phyloP scores from a whole-genome alignment of 257 asterid species.

The Dorcoceras hygrometricum region DNA sequence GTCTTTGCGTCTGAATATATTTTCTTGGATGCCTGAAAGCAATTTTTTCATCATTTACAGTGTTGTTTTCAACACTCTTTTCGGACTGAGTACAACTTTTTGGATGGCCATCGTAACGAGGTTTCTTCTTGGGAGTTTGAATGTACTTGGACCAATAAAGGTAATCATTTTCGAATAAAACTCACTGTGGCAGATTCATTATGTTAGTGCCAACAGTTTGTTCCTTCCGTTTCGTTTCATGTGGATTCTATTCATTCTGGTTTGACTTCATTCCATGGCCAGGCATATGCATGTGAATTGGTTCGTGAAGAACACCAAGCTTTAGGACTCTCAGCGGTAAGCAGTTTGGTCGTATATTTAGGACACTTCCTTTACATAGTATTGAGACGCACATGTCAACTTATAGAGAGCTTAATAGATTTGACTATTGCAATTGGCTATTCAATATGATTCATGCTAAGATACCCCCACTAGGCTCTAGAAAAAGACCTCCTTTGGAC shows the following conservation, averaged over 20 bases:
- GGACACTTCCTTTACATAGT: background rate
- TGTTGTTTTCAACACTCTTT: conserved; percentile 71
- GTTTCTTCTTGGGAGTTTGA: conserved; percentile 74
- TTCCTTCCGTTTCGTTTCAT: background rate
- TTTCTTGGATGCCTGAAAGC: conserved; percentile 2
- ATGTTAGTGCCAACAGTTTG: background rate
- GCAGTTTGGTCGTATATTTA: conserved; percentile 24
- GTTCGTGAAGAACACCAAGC: conserved; percentile 78
- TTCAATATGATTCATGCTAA: too few species aligned
- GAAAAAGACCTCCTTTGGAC: too few species aligned
- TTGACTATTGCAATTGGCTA: too few species aligned
- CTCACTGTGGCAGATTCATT: background rate
- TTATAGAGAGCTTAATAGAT: too few species aligned
- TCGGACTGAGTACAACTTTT: conserved; percentile 68
- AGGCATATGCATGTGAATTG: conserved; percentile 85
- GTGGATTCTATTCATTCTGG: background rate
- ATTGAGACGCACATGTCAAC: too few species aligned
- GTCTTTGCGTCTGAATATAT: background rate
- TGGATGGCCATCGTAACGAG: conserved; percentile 79
- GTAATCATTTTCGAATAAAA: conserved; percentile 28
- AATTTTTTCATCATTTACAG: conserved; percentile 37
- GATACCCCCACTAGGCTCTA: too few species aligned
- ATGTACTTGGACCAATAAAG: conserved; percentile 71
- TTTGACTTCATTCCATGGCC: conserved; percentile 27
- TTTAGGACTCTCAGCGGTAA: conserved; percentile 66